These are phyloP conservation scores for Chaetoceros tenuissimus DNA, from an alignment of 108 stramenopile species.

Conservation along the genomic window DNA sequence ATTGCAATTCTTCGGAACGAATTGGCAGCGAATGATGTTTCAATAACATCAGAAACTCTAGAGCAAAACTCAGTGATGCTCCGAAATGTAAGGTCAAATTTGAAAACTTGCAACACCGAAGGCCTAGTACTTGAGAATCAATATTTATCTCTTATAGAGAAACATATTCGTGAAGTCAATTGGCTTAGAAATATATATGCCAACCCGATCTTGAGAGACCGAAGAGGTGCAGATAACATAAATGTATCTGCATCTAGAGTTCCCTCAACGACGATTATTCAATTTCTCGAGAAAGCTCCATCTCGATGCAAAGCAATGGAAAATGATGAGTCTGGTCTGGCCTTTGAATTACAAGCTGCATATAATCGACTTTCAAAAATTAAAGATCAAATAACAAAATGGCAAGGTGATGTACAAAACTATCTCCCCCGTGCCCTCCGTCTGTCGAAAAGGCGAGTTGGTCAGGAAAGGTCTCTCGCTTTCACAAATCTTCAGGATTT, in stretches of 20 bases:
- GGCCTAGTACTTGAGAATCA: background rate
- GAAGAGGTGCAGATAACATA: background rate
- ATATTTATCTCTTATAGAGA: background rate
- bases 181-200: background rate
- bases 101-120: background rate
- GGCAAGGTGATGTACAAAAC: background rate
- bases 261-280: background rate
- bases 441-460: background rate
- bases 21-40: no score
- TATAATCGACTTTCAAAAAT: background rate
- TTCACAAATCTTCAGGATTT: background rate
- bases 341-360: background rate
- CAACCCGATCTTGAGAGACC: background rate
- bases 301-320: background rate
- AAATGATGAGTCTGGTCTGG: background rate
- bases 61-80: no score
- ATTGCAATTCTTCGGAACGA: no score
- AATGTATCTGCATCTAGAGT: background rate
- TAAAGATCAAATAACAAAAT: background rate
- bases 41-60: no score
- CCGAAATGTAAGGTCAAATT: no score
- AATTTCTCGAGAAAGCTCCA: background rate
- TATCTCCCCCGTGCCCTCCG: background rate
- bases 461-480: background rate
- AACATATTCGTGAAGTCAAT: background rate